Evolutionary conservation across 805 yeast genomes (phyloP).

Genomic region (Wickerhamiella kazuoi): DNA sequence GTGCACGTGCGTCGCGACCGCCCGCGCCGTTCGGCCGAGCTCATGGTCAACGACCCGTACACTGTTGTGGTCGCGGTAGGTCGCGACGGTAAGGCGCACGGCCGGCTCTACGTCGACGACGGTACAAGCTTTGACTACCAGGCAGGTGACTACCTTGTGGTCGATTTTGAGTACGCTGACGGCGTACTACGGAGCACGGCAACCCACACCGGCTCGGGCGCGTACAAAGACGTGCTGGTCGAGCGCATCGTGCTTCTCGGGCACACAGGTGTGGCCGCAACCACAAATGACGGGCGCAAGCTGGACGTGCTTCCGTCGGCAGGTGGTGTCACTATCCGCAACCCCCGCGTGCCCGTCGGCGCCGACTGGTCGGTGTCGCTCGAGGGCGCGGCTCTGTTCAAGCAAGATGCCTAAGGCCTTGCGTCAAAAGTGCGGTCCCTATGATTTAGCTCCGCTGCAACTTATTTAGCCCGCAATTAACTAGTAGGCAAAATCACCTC

Average conservation of each 20-base stretch:
- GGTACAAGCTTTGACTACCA: conserved; percentile 51
- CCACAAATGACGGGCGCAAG: not conserved
- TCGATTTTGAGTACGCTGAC: conserved; percentile 24
- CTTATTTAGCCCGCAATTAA: too few relatives aligned
- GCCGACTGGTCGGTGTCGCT: conserved; percentile 29
- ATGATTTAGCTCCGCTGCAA: too few relatives aligned
- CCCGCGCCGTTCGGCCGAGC: conserved; percentile 58
- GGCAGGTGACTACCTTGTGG: conserved; percentile 31
- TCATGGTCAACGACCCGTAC: conserved; percentile 68
- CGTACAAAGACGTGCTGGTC: conserved; percentile 5
- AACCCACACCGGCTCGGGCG: conserved; percentile 4
- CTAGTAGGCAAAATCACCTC: too few relatives aligned
- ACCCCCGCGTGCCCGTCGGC: conserved; percentile 33
- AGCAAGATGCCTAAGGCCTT: too few relatives aligned
- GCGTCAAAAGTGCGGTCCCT: too few relatives aligned
- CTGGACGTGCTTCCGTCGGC: conserved; percentile 7
- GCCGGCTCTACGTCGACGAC: conserved; percentile 62
- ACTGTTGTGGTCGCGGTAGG: conserved; percentile 47
- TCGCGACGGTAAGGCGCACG: conserved; percentile 32
- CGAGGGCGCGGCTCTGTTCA: not conserved
- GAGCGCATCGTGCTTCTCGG: conserved; percentile 17
- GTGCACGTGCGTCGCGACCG: conserved; percentile 52
- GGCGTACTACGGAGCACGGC: conserved; percentile 10
- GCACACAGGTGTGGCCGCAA: conserved; percentile 6
- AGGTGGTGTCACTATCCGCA: conserved; percentile 25